These are phyloP conservation scores for Kluyveromyces starmeri DNA, from an alignment of 805 yeast species.

Conservation along the genomic window DNA sequence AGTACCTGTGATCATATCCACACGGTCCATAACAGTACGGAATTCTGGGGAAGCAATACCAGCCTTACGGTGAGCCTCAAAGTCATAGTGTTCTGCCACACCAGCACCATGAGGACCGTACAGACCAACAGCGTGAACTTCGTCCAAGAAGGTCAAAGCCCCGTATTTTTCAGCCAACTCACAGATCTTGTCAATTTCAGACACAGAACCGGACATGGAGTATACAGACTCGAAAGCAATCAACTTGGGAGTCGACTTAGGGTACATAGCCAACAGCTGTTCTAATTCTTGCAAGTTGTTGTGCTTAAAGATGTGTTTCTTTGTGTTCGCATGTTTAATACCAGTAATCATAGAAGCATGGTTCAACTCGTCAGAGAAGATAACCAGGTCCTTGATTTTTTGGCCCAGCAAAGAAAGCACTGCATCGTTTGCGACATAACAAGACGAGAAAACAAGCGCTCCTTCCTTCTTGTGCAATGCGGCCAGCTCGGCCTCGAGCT, in stretches of 20 bases:
- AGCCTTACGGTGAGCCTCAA: conserved; percentile 63
- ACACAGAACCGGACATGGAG: conserved; percentile 97
- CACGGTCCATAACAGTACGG: conserved; percentile 71
- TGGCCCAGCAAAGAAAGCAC: conserved; percentile 85
- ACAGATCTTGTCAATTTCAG: conserved; percentile 87
- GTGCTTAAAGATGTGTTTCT: conserved; percentile 86
- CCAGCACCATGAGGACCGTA: conserved; percentile 99
- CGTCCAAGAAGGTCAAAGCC: conserved; percentile 93
- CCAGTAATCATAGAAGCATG: conserved; percentile 99
- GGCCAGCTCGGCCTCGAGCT: conserved; percentile 79
- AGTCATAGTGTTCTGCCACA: conserved; percentile 94
- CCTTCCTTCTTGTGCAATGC: conserved; percentile 90
- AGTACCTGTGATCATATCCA: conserved; percentile 96
- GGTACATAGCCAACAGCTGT: conserved; percentile 64
- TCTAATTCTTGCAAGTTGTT: conserved; percentile 83
- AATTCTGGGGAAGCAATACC: conserved; percentile 49
- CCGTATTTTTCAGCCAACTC: conserved; percentile 97
- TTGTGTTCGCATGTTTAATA: conserved; percentile 79
- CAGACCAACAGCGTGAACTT: conserved; percentile 98
- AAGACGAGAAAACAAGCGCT: conserved; percentile 88
- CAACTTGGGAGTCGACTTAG: conserved; percentile 81
- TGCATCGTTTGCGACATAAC: conserved; percentile 96
- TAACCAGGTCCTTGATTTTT: conserved; percentile 79
- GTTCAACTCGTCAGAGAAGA: conserved; percentile 85
- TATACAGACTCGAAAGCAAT: conserved; percentile 97